These are phyloP conservation scores for Diaporthe sp. DNA, from an alignment of 2,329 filamentous ascomycete species.

Conservation along the genomic window DNA sequence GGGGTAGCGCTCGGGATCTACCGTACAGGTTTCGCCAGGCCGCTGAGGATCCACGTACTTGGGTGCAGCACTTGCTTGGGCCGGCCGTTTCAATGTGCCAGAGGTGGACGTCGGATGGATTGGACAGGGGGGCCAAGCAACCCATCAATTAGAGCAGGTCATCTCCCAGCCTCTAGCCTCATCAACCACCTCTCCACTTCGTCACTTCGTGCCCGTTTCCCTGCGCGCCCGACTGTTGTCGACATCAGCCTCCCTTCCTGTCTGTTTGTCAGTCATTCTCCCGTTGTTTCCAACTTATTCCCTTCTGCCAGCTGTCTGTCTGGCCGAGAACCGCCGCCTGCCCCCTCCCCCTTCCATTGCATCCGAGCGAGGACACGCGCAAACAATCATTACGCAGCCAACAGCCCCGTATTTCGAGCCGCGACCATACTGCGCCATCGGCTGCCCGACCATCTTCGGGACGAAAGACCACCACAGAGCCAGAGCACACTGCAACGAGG, in stretches of 20 bases:
- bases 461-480: background rate
- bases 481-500: background rate
- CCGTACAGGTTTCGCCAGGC: slow-evolving; percentile 1
- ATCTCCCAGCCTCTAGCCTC: slow-evolving; percentile 36
- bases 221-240: slow-evolving; percentile 11
- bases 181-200: slow-evolving; percentile 29
- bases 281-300: background rate
- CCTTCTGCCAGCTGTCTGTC: background rate
- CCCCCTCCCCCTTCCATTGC: background rate
- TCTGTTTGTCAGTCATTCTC: slow-evolving; percentile 18
- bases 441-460: background rate
- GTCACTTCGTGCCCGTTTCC: slow-evolving; percentile 23
- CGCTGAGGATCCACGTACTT: slow-evolving; percentile 4
- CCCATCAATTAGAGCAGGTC: slow-evolving; percentile 30
- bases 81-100: slow-evolving; percentile 18
- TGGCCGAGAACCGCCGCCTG: background rate
- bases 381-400: slow-evolving; percentile 9
- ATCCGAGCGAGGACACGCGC: slow-evolving; percentile 8
- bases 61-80: slow-evolving; percentile 13
- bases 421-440: slow-evolving; percentile 20
- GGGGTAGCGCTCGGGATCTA: slow-evolving; percentile 22
- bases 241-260: slow-evolving; percentile 15
- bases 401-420: background rate
- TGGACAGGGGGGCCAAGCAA: slow-evolving; percentile 17
- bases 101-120: slow-evolving; percentile 8